phyloP scores from a whole-genome alignment of 169 alveolate species.

The Cardiosporidium cionae region DNA sequence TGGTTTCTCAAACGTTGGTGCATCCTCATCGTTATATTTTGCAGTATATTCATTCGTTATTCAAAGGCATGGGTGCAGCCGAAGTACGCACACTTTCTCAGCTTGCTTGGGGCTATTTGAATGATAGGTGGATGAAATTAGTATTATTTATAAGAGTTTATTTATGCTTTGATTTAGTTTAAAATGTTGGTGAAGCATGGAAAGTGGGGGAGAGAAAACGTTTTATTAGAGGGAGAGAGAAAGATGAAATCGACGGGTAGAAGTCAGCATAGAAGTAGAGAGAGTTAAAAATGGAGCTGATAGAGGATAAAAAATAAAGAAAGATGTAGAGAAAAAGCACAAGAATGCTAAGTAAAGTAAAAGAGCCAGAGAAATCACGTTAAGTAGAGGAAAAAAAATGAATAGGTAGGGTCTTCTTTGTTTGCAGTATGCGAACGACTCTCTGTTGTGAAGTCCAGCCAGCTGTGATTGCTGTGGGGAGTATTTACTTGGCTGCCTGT shows the following conservation, averaged over 20 bases:
- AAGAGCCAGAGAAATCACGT: too few relatives aligned
- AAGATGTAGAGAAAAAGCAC: too few relatives aligned
- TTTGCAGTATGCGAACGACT: conserved; percentile 54
- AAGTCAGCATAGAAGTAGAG: too few relatives aligned
- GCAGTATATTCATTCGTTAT: conserved; percentile 70
- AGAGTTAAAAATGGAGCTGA: too few relatives aligned
- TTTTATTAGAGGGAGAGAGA: too few relatives aligned
- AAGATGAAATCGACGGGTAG: too few relatives aligned
- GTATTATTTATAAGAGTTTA: neutral
- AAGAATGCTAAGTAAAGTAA: too few relatives aligned
- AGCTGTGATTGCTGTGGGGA: conserved; percentile 54
- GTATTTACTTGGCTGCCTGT: conserved; percentile 52
- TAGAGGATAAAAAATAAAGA: too few relatives aligned
- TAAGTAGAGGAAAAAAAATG: too few relatives aligned
- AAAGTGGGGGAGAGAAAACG: too few relatives aligned
- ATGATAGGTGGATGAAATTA: conserved; percentile 60
- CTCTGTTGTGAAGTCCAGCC: conserved; percentile 58
- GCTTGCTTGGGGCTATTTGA: conserved; percentile 79
- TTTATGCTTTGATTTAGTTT: too few relatives aligned
- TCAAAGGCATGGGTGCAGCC: conserved; percentile 60
- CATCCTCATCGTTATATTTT: conserved; percentile 67
- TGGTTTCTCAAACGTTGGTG: conserved; percentile 51
- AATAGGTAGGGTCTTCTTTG: neutral
- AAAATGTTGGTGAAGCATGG: too few relatives aligned
- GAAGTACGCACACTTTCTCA: conserved; percentile 68